Base-by-base conservation (phyloP, 768 basidiomycete genomes). In the Leucogyrophana mollusca region DNA sequence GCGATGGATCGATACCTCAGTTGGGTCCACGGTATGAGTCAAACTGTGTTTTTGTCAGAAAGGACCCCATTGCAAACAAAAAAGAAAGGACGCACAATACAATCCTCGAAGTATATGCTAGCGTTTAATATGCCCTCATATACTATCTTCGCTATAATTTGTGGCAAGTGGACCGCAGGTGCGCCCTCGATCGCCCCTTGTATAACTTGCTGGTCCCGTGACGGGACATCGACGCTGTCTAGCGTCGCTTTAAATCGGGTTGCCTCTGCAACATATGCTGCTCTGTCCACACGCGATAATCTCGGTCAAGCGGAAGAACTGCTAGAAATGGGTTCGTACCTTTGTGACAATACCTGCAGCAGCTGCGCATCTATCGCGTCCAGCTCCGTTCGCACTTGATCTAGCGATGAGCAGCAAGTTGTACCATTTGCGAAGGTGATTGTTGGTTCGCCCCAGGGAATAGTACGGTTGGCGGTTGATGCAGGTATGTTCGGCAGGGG, bases 381-480 rank as follows among this genome's bases (percentile, higher is more conserved):
- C 13, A 61, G 46, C 8, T 53, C 51, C 7, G 5, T 6, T 24
- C 48, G 52, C 16, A 62, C 51, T 33, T 57, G 43, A 18, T 53
- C 46, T n/a, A 61, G 45, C 3, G 57, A 62, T 8, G 57, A 49
- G 33, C 60, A 62, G 16, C 57, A 61, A 10, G 51, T 61, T 4
- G 60, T 57, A 23, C 60, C 57, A 21, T 59, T 55, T 21, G 47
- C 4, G 17, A 32, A 51, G 8, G 35, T 23, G 17, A 59, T 62
- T 30, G 55, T 41, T 9, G 53, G 55, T 35, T 52, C 14, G 6
- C 60, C 60, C 60, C 57, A 59, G 2, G 60, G 59, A 20, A 55
- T 39, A 6, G 50, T 53, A 30, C 59, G 43, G 22, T 48, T 56
- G 24, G 22, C 57, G 24, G 46, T 25, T 24, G 60, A 61, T 3